Evolutionary conservation across 1,284 basidiomycete species (phyloP).

Genomic region (Pseudozyma pruni): DNA sequence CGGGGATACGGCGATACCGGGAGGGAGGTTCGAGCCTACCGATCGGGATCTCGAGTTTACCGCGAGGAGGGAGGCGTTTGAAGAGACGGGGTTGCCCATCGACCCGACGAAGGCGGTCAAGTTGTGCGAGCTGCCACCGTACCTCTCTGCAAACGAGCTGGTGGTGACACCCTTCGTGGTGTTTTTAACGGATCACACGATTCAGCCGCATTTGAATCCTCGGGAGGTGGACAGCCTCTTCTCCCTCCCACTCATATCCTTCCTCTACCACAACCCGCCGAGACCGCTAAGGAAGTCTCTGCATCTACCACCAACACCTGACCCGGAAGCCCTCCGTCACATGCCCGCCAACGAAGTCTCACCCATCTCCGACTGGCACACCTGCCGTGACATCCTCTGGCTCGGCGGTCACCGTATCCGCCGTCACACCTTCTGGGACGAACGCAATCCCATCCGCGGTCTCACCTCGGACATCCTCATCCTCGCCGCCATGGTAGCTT

Average conservation of each 20-base stretch:
- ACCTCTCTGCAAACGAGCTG: slow-evolving; percentile 64
- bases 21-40: slow-evolving; percentile 59
- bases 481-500: slow-evolving; percentile 55
- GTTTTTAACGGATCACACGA: slow-evolving; percentile 46
- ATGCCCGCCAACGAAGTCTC: slow-evolving; percentile 52
- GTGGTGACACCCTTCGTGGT: slow-evolving; percentile 64
- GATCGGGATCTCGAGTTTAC: slow-evolving; percentile 59
- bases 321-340: slow-evolving; percentile 32
- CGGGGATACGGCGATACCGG: slow-evolving; percentile 65
- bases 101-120: slow-evolving; percentile 42
- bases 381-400: slow-evolving; percentile 61
- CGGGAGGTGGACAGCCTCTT: slow-evolving; percentile 58
- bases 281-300: slow-evolving; percentile 26
- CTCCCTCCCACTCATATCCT: slow-evolving; percentile 57
- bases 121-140: slow-evolving; percentile 59
- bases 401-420: slow-evolving; percentile 46
- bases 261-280: slow-evolving; percentile 56
- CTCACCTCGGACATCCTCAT: slow-evolving; percentile 63
- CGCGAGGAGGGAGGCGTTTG: slow-evolving; percentile 59
- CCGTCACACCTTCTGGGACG: slow-evolving; percentile 63
- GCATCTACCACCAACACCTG: slow-evolving; percentile 26
- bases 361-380: slow-evolving; percentile 63
- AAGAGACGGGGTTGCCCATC: slow-evolving; percentile 65
- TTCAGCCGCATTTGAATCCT: slow-evolving; percentile 55
- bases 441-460: slow-evolving; percentile 61